Evolutionary conservation across 2,329 filamentous ascomycete genomes (phyloP).

Genomic region (Sporothrix luriei): DNA sequence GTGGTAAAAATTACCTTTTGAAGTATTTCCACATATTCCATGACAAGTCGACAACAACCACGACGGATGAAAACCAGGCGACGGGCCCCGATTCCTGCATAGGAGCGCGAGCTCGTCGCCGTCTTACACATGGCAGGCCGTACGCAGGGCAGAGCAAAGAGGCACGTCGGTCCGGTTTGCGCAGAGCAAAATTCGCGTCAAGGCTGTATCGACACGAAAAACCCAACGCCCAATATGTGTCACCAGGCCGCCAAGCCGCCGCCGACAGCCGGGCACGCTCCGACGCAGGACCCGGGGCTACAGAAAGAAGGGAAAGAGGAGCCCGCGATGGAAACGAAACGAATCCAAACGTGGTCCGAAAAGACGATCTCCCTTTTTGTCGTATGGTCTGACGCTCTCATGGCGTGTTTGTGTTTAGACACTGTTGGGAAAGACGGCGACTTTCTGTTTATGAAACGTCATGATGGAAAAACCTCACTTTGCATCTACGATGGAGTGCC

Average conservation of each 20-base stretch:
- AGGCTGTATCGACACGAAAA: constrained; percentile 1
- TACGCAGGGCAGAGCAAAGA: background rate
- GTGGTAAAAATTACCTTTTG: background rate
- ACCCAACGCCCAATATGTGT: constrained; percentile 1
- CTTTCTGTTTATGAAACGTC: background rate
- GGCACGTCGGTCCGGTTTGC: background rate
- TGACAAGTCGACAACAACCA: background rate
- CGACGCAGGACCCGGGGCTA: constrained; percentile 5
- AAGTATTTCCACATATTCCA: background rate
- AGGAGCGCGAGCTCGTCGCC: constrained; percentile 14
- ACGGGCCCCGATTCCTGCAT: background rate
- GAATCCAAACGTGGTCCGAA: no score
- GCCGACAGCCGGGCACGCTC: constrained; percentile 23
- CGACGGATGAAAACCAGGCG: background rate
- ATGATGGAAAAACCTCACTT: background rate
- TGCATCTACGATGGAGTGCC: background rate
- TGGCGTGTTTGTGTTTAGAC: no score
- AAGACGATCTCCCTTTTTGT: background rate
- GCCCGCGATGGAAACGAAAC: background rate
- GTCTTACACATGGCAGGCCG: background rate
- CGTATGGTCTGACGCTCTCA: background rate
- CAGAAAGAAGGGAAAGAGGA: no score
- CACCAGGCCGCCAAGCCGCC: constrained; percentile 14
- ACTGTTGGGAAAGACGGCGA: constrained; percentile 2
- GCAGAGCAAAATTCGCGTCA: background rate